Percentiles rank a stretch among this genome's conserved stretches.
Conservation (phyloP, 441 rosid genomes). For the Omphalea diandra region DNA sequence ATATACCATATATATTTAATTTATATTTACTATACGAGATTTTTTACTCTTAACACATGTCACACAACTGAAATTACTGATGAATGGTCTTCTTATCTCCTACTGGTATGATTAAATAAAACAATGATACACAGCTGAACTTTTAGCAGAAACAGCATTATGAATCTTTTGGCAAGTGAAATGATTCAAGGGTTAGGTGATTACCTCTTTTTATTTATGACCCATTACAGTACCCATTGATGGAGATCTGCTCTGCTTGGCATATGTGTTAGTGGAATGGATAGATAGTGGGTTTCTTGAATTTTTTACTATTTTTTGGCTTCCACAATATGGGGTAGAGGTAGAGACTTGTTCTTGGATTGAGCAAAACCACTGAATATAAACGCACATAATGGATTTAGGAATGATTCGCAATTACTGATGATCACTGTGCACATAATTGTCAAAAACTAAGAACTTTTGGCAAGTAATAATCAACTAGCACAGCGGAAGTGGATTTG, state of each 20-base stretch:
- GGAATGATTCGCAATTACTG: slow-evolving; percentile 11
- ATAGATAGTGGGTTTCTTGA: neutral
- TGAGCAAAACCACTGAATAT: slow-evolving; percentile 2
- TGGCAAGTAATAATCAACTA: slow-evolving; percentile 37
- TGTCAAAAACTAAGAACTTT: slow-evolving; percentile 49
- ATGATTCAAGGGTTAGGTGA: slow-evolving; percentile 6
- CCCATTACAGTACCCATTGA: slow-evolving; percentile 19
- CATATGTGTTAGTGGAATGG: slow-evolving; percentile 19
- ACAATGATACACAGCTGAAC: no score
- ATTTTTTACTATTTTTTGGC: neutral
- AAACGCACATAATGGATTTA: slow-evolving; percentile 19
- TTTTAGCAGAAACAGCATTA: slow-evolving; percentile 7
- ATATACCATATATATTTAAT: no score
- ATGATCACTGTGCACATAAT: slow-evolving; percentile 28
- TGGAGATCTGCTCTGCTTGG: slow-evolving; percentile 12
- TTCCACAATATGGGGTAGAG: no score
- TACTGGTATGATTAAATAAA: no score
- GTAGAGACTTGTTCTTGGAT: neutral
- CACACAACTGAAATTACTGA: no score
- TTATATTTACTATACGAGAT: no score
- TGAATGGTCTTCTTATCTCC: no score
- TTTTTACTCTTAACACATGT: no score
- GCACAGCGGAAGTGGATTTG: slow-evolving; percentile 33
- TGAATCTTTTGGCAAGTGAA: slow-evolving; percentile 13
- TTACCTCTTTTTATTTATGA: neutral